Base-by-base conservation (phyloP, 306 rosid genomes). In the Cucumis melo region DNA sequence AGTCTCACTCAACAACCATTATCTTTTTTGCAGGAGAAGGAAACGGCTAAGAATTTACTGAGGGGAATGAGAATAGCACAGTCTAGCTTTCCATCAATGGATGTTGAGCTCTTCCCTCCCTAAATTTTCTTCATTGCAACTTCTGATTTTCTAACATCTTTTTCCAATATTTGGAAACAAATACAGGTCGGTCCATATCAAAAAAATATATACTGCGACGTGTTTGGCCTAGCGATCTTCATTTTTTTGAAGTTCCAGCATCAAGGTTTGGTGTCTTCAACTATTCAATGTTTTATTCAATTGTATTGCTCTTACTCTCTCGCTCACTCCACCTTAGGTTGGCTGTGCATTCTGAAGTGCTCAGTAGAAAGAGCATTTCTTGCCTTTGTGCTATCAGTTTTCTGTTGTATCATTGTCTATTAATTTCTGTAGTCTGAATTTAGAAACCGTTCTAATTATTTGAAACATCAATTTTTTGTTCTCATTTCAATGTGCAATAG, bases 21-120 rank as follows among this genome's bases (percentile, higher is more conserved):
- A 29, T 71, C 54, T 56, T 54, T 54, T 54, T 74, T 63, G 46
- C 87, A 95, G 99, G 99, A 90, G 82, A 89, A 89, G 85, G 99
- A 95, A 87, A 88, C 91, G 10, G 99, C 99, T 1, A 95, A 95
- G 79, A 87, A 87, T 83, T 82, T 95, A 83, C 97, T 95, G 8
- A 85, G 90, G 72, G 99, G 92, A 75, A 95, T 95, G 91, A 89
- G 97, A 83, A 72, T 85, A 0, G 44, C 88, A 82, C 91, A 90
- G 83, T 84, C 92, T 16, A 57, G 84, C 81, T 81, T 73, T 75
- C 96, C 97, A 67, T 78, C 90, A 0, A 86, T 88, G 91, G 99
- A 94, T 80, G 87, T 84, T 42, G 96, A 95, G 85, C 97, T 83
- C 83, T 87, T 95, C 36, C 88, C 98, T 79, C 91, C 96, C 3